Evolutionary conservation across 176 grass and related monocot genomes (phyloP), one percentile per base, ranked within the genome.

Genomic region (Triticum monococcum): DNA sequence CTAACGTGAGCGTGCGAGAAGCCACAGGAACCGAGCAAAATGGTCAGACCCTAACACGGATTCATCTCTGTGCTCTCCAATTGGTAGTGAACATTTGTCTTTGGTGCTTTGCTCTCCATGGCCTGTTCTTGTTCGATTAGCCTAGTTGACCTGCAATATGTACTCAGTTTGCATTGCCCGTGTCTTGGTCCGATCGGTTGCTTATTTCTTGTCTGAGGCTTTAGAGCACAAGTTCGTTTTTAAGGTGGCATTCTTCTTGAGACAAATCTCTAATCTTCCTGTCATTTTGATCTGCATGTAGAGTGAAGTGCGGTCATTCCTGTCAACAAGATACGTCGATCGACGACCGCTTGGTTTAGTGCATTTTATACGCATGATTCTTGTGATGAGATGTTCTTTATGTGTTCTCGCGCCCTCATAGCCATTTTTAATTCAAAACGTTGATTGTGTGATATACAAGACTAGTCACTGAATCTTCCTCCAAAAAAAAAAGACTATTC

Each of bases 11-110:
- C 13, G 35, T 25, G 32, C 31, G 61, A 76, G 24, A 65, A 82
- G 38, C 71, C 45, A 3, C 30, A 82, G 32, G 79, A 62, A 4
- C 79, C 61, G 33, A 67, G 31, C 61, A 82, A 87, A 13, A 87
- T 87, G 79, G 86, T 82, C 26, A 41, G 65, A 32, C 6, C 28
- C 26, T 66, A 30, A 32, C 64, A 3, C 6, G 5, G 14, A 6
- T 52, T 17, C 48, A 5, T 52, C 48, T 52, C 14, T 52, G 48
- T 52, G 14, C 48, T 52, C 48, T 52, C 48, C 14, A 52, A 17
- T 50, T 16, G 4, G 12, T 50, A 52, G 48, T 52, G 48, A 17
- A 52, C 14, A 52, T 52, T 52, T 52, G 48, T 52, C 48, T 17
- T 52, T 52, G 48, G 48, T 5, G 48, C 48, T 65, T 65, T 30